These are phyloP conservation scores for Solanum pennellii DNA, from an alignment of 257 asterid species.

Conservation along the genomic window DNA sequence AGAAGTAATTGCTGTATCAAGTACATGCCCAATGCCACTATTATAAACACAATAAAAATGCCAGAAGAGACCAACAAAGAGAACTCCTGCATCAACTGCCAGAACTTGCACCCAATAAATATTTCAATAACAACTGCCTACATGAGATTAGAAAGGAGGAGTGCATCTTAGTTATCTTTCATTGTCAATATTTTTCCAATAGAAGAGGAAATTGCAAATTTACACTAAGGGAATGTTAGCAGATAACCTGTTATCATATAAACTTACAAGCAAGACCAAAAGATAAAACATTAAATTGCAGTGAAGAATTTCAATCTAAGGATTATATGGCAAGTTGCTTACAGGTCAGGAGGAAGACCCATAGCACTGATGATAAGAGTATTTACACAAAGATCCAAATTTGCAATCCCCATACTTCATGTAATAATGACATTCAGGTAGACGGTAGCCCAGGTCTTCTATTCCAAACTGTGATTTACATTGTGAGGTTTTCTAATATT, in stretches of 20 bases:
- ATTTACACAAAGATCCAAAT: constrained; percentile 55
- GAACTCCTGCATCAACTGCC: not conserved
- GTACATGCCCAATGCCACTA: not conserved
- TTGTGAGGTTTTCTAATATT: not conserved
- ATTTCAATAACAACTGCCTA: constrained; percentile 1
- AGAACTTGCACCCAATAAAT: not conserved
- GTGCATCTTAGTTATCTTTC: not conserved
- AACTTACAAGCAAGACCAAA: not conserved
- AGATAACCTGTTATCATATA: not conserved
- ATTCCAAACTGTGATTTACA: not conserved
- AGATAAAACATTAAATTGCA: not conserved
- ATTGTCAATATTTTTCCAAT: not conserved
- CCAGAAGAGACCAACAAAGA: not conserved
- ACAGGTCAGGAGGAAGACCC: constrained; percentile 7
- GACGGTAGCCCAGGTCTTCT: constrained; percentile 61
- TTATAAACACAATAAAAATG: not conserved
- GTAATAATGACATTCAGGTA: constrained; percentile 59
- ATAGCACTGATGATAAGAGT: constrained; percentile 10
- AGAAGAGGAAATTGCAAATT: not conserved
- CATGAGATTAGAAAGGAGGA: not conserved
- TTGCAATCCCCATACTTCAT: constrained; percentile 61
- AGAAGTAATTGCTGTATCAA: not conserved
- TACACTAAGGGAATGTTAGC: not conserved
- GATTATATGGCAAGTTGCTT: not conserved
- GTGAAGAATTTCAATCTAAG: not conserved